phyloP scores from a whole-genome alignment of 805 yeast species.

The Metschnikowia rubicola region DNA sequence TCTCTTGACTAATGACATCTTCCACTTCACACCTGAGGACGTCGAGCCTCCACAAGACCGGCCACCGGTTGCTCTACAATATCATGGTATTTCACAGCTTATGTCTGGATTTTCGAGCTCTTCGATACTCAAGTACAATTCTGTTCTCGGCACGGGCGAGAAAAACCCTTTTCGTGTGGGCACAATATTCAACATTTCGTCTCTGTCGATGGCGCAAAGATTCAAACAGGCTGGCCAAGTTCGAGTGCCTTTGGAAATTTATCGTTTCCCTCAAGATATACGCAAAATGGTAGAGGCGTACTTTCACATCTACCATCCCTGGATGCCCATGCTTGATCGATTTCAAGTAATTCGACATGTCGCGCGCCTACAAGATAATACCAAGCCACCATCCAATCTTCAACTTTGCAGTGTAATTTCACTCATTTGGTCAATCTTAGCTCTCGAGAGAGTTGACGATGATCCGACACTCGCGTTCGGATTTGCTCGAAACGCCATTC shows the following conservation, averaged over 20 bases:
- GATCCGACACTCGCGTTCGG: conserved; percentile 3
- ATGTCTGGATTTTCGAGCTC: conserved; percentile 21
- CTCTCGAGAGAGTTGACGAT: conserved; percentile 12
- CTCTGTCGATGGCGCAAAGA: conserved; percentile 10
- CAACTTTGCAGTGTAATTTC: conserved; percentile 18
- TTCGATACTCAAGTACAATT: conserved; percentile 19
- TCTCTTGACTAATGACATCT: conserved; percentile 16
- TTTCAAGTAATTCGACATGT: conserved; percentile 17
- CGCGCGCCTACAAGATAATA: conserved; percentile 7
- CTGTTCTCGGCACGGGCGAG: conserved; percentile 4
- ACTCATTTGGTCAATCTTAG: conserved; percentile 22
- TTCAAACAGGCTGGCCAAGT: conserved; percentile 6
- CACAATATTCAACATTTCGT: conserved; percentile 21
- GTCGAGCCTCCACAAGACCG: conserved; percentile 8
- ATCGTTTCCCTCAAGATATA: conserved; percentile 16
- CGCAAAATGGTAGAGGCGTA: conserved; percentile 17
- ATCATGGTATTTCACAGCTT: conserved; percentile 20
- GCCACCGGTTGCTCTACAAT: conserved; percentile 21
- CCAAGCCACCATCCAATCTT: conserved; percentile 4
- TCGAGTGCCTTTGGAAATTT: conserved; percentile 19
- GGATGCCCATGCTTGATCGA: conserved; percentile 24
- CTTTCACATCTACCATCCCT: conserved; percentile 21
- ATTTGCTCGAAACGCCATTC: conserved; percentile 20
- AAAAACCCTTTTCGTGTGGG: conserved; percentile 25
- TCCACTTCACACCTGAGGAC: conserved; percentile 18